Conservation (phyloP, 2,329 filamentous ascomycete genomes). For the Colletotrichum spaethianum region DNA sequence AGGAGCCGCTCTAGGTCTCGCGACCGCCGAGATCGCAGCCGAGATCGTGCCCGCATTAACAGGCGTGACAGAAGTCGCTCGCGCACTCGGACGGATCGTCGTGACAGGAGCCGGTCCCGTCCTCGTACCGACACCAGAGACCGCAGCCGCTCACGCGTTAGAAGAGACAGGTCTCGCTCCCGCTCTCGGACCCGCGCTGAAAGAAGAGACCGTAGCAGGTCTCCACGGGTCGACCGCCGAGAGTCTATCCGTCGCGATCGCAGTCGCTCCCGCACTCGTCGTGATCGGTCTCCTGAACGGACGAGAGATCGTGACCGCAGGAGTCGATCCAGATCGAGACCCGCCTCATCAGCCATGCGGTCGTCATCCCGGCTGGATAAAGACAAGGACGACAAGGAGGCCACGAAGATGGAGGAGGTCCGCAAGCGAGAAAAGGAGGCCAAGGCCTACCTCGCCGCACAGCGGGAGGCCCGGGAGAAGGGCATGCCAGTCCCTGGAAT, state of each 20-base stretch:
- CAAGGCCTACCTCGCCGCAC: constrained; percentile 74
- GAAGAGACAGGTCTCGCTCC: constrained; percentile 36
- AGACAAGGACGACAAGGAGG: constrained; percentile 65
- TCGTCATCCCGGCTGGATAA: constrained; percentile 44
- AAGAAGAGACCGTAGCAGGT: constrained; percentile 50
- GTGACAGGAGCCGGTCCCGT: constrained; percentile 50
- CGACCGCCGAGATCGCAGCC: constrained; percentile 50
- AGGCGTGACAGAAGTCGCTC: constrained; percentile 54
- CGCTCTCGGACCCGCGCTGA: constrained; percentile 29
- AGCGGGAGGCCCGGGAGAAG: constrained; percentile 72
- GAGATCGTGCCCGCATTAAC: constrained; percentile 52
- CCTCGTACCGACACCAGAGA: constrained; percentile 46
- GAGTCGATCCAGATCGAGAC: constrained; percentile 62
- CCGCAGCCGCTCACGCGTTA: constrained; percentile 49
- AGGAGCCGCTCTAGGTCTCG: constrained; percentile 49
- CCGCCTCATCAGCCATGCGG: constrained; percentile 45
- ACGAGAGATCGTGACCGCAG: constrained; percentile 52
- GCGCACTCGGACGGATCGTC: constrained; percentile 39
- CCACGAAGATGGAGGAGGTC: constrained; percentile 73
- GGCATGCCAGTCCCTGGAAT: constrained; percentile 71
- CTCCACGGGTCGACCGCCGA: constrained; percentile 41
- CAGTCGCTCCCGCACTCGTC: constrained; percentile 39
- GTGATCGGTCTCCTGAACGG: constrained; percentile 45
- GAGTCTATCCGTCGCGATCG: constrained; percentile 42
- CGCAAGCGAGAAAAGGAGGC: constrained; percentile 75